Evolutionary conservation across 257 asterid species (phyloP), one percentile per base, ranked within the genome.

Genomic region (Ligustrum vulgare): DNA sequence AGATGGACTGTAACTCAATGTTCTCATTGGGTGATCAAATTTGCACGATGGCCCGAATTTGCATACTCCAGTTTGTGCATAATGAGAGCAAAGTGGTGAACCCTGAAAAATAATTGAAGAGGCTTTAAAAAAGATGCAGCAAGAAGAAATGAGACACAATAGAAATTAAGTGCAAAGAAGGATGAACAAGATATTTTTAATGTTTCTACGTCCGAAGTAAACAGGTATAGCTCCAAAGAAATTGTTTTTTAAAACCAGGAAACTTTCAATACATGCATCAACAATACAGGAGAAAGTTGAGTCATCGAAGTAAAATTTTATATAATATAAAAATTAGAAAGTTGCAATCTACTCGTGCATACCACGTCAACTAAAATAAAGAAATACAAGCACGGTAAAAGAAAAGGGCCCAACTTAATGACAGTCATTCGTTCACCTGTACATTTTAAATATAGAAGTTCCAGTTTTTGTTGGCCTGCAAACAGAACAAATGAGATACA

Each of bases 11-110:
- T 93, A 91, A 78, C 93, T 88, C 80, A 91, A 70, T 47, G 82
- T 58, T 69, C 88, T 84, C 90, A 90, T 90, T 20, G 98, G 98
- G 69, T 93, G 98, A 78, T 93, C 96, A 37, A 89, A 93, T 81
- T 82, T 90, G 93, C 98, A 93, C 0, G 91, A 83, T 37, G 95
- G 96, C 74, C 98, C 98, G 67, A 86, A 93, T 83, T 82, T 89
- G 96, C 98, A 93, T 31, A 87, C 85, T 72, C 98, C 94, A 51
- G 85, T 90, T 82, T 88, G 97, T 41, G 91, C 84, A 73, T 90
- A 93, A 88, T 91, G 96, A 84, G 97, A 86, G 79, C 98, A 93
- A 71, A 90, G 72, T 23, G 93, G 87, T 1, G 84, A 85, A 45
- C 96, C 98, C 98, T 93, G 84, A 80, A 82, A 67, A 69, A 15